Percentiles rank a stretch among this genome's conserved stretches.
phyloP scores from a whole-genome alignment of 371 early-diverging fungal species.

The Mucor irregularis region DNA sequence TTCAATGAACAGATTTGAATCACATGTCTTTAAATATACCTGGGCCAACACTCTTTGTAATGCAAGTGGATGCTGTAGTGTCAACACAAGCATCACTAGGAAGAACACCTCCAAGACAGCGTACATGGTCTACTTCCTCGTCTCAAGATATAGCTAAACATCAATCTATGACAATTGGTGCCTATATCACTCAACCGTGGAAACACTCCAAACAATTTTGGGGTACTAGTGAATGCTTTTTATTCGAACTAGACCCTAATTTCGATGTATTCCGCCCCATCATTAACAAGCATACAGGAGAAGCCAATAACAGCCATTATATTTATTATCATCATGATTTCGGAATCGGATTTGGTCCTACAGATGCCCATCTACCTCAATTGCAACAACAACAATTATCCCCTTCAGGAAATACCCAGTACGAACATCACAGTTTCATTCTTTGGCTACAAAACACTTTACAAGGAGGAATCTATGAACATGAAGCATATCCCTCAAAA shows the following conservation, averaged over 20 bases:
- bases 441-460: slow-evolving; percentile 46
- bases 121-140: no score
- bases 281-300: neutral
- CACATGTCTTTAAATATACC: slow-evolving; percentile 67
- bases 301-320: slow-evolving; percentile 37
- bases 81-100: neutral
- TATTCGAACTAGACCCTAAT: slow-evolving; percentile 59
- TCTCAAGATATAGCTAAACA: neutral
- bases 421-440: slow-evolving; percentile 16
- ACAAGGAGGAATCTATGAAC: slow-evolving; percentile 46
- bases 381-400: no score
- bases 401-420: neutral
- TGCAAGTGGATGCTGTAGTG: slow-evolving; percentile 35
- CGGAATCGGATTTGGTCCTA: slow-evolving; percentile 65
- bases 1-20: slow-evolving; percentile 68
- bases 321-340: slow-evolving; percentile 54
- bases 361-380: slow-evolving; percentile 1
- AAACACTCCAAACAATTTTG: slow-evolving; percentile 55
- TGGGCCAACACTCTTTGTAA: slow-evolving; percentile 58
- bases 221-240: slow-evolving; percentile 51
- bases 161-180: slow-evolving; percentile 40
- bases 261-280: slow-evolving; percentile 54
- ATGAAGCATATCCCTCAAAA: slow-evolving; percentile 40
- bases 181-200: slow-evolving; percentile 62
- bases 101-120: no score